Evolutionary conservation across 768 basidiomycete genomes (phyloP).

Genomic region (Kwoniella europaea): DNA sequence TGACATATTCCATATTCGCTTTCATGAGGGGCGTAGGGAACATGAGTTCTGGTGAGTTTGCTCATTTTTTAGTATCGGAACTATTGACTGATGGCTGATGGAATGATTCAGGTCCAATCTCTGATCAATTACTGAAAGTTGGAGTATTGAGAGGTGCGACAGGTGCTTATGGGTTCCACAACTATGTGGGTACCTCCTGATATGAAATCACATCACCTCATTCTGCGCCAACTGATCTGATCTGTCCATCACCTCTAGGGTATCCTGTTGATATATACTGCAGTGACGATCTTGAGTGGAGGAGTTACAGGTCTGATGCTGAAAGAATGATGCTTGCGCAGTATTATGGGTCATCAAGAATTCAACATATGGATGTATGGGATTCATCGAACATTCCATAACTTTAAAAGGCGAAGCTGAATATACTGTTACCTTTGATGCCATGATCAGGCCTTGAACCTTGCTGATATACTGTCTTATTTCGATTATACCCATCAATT

Average conservation of each 20-base stretch:
- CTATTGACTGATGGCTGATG: neutral
- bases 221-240: no score
- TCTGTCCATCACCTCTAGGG: no score
- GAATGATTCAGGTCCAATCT: conserved; percentile 39
- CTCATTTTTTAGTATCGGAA: no score
- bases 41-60: conserved; percentile 43
- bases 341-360: no score
- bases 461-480: no score
- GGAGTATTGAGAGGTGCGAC: conserved; percentile 30
- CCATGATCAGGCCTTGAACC: no score
- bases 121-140: conserved; percentile 44
- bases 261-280: conserved; percentile 40
- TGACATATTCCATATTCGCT: conserved; percentile 48
- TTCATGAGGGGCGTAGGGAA: conserved; percentile 49
- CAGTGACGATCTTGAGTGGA: conserved; percentile 39
- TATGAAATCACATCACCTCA: neutral
- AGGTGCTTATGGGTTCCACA: conserved; percentile 50
- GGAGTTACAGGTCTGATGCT: conserved; percentile 22
- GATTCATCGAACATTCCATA: no score
- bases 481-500: no score
- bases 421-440: no score
- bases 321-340: neutral
- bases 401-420: no score
- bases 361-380: neutral
- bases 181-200: conserved; percentile 42